These are phyloP conservation scores for Russula emetica DNA, from an alignment of 768 basidiomycete species.

Conservation along the genomic window DNA sequence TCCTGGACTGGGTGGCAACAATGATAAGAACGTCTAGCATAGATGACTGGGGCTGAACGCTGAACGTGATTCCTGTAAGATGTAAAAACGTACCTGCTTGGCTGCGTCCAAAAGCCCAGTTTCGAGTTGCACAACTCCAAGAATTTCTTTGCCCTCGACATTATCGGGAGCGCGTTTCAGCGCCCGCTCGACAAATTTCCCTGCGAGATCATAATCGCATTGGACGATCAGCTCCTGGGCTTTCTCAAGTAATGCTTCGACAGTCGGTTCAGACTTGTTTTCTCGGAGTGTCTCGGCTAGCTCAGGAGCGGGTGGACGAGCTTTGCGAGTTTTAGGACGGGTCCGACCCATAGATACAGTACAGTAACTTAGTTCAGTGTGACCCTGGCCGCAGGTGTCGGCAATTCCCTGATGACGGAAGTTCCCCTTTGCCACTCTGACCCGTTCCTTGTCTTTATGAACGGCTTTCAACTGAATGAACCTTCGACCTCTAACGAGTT, in stretches of 20 bases:
- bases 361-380: too few species aligned
- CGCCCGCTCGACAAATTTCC: constrained; percentile 63
- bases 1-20: constrained; percentile 56
- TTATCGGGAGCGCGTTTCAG: constrained; percentile 60
- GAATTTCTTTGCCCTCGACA: constrained; percentile 70
- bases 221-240: constrained; percentile 77
- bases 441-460: constrained; percentile 4
- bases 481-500: constrained; percentile 43
- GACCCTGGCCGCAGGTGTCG: not conserved
- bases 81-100: constrained; percentile 47
- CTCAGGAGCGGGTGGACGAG: constrained; percentile 29
- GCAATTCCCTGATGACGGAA: not conserved
- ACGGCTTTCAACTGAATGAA: constrained; percentile 27
- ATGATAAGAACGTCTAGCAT: constrained; percentile 54
- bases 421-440: not conserved
- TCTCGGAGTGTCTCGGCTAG: constrained; percentile 34
- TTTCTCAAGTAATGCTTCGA: constrained; percentile 58
- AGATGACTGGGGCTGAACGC: not conserved
- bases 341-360: constrained; percentile 34
- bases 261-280: constrained; percentile 38
- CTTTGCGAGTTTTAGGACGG: constrained; percentile 34
- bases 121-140: constrained; percentile 77
- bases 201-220: constrained; percentile 80
- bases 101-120: constrained; percentile 71
- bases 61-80: not conserved